Evolutionary conservation across 2,329 filamentous ascomycete species (phyloP).

Genomic region (Albophoma yamanashiensis): DNA sequence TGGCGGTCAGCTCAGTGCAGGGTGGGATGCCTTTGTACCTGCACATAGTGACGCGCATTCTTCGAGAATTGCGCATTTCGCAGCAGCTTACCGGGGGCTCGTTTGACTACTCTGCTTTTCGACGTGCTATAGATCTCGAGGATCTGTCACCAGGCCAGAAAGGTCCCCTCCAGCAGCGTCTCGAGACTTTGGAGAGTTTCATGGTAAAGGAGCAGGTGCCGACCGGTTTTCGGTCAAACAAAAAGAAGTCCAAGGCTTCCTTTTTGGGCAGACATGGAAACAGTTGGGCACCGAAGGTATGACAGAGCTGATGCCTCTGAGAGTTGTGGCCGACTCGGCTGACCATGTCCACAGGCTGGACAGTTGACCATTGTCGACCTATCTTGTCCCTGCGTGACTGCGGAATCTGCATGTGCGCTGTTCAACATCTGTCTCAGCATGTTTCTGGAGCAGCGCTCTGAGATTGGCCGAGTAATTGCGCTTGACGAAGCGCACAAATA

Average conservation of each 20-base stretch:
- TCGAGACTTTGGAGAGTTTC: slow-evolving; percentile 45
- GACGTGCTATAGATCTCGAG: slow-evolving; percentile 13
- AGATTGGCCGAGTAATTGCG: slow-evolving; percentile 49
- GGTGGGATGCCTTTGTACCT: slow-evolving; percentile 45
- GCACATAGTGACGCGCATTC: slow-evolving; percentile 41
- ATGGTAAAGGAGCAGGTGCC: slow-evolving; percentile 20
- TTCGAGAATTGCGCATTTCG: slow-evolving; percentile 41
- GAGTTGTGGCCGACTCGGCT: background rate
- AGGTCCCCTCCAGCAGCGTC: slow-evolving; percentile 33
- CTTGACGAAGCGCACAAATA: slow-evolving; percentile 76
- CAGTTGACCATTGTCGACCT: slow-evolving; percentile 48
- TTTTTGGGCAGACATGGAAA: background rate
- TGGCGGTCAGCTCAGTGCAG: slow-evolving; percentile 34
- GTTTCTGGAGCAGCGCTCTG: slow-evolving; percentile 43
- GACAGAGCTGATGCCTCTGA: background rate
- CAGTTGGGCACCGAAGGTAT: slow-evolving; percentile 11
- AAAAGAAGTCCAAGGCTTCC: background rate
- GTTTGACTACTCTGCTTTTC: slow-evolving; percentile 44
- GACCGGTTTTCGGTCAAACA: background rate
- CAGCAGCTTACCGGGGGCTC: slow-evolving; percentile 22
- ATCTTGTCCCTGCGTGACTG: slow-evolving; percentile 59
- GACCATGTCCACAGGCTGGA: slow-evolving; percentile 9
- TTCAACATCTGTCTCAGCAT: slow-evolving; percentile 63
- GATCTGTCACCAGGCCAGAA: slow-evolving; percentile 37
- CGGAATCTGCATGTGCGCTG: slow-evolving; percentile 55